Evolutionary conservation across 768 basidiomycete genomes (phyloP).

Genomic region (Termitomyces sp.): DNA sequence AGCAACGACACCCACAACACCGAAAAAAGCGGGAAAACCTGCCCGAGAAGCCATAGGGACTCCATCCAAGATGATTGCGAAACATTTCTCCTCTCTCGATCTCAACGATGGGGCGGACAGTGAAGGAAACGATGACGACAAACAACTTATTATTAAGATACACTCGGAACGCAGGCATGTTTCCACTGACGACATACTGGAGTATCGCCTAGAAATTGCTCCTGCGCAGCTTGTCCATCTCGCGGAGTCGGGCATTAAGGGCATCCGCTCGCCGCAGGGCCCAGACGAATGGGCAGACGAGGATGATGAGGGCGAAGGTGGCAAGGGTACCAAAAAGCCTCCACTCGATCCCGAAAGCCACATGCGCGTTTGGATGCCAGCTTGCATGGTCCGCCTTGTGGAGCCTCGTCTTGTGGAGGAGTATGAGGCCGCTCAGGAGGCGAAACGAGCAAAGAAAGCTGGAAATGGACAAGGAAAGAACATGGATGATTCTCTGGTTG

Average conservation of each 20-base stretch:
- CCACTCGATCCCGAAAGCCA: constrained; percentile 50
- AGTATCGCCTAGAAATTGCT: constrained; percentile 77
- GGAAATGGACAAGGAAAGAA: constrained; percentile 30
- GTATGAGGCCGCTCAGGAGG: constrained; percentile 46
- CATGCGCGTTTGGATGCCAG: constrained; percentile 78
- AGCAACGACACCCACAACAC: constrained; percentile 24
- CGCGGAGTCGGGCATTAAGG: constrained; percentile 62
- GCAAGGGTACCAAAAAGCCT: constrained; percentile 25
- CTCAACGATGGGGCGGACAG: constrained; percentile 22
- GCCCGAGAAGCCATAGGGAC: constrained; percentile 31
- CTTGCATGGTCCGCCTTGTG: constrained; percentile 64
- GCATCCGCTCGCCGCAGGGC: constrained; percentile 44
- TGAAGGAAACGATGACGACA: constrained; percentile 32
- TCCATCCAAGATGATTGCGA: constrained; percentile 49
- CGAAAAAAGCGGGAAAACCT: constrained; percentile 27
- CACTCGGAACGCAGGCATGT: constrained; percentile 60
- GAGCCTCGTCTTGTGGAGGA: constrained; percentile 60
- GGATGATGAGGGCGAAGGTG: constrained; percentile 38
- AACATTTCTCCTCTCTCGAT: constrained; percentile 46
- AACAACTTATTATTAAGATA: constrained; percentile 57
- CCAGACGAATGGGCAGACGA: constrained; percentile 48
- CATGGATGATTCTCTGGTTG: constrained; percentile 9
- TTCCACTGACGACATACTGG: constrained; percentile 64
- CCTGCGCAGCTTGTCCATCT: constrained; percentile 62
- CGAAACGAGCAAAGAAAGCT: constrained; percentile 47